Conservation (phyloP, 805 yeast genomes). For the Torulaspora microellipsoides region DNA sequence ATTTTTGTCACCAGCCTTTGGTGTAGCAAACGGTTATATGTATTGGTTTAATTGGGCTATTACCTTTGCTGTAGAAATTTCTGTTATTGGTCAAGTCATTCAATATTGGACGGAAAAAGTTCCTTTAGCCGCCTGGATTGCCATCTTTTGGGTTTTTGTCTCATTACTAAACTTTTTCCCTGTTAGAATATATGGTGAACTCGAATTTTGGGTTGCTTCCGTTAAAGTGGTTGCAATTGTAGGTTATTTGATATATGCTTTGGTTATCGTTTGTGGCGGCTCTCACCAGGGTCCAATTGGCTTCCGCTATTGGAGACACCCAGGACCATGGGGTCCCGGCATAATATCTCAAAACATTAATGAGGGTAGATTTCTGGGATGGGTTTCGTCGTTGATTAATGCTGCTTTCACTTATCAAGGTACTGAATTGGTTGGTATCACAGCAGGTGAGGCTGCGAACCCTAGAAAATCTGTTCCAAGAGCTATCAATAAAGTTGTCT, state of each 20-base stretch:
- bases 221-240: slow-evolving; percentile 51
- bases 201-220: slow-evolving; percentile 54
- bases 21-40: slow-evolving; percentile 64
- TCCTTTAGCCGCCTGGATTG: slow-evolving; percentile 60
- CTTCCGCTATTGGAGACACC: slow-evolving; percentile 60
- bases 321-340: slow-evolving; percentile 68
- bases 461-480: slow-evolving; percentile 67
- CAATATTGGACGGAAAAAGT: slow-evolving; percentile 51
- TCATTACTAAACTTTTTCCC: slow-evolving; percentile 47
- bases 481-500: slow-evolving; percentile 61
- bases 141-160: slow-evolving; percentile 46
- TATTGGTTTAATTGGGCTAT: slow-evolving; percentile 74
- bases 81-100: slow-evolving; percentile 53
- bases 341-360: slow-evolving; percentile 37
- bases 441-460: slow-evolving; percentile 57
- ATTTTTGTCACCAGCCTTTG: slow-evolving; percentile 59
- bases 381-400: slow-evolving; percentile 49
- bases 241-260: slow-evolving; percentile 51
- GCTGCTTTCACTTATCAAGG: slow-evolving; percentile 61
- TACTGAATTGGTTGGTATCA: slow-evolving; percentile 53
- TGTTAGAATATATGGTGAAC: slow-evolving; percentile 51
- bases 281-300: slow-evolving; percentile 55
- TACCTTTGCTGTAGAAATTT: slow-evolving; percentile 58
- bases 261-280: slow-evolving; percentile 54
- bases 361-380: slow-evolving; percentile 48